Evolutionary conservation across 306 rosid species (phyloP).

Genomic region (Cicer arietinum): DNA sequence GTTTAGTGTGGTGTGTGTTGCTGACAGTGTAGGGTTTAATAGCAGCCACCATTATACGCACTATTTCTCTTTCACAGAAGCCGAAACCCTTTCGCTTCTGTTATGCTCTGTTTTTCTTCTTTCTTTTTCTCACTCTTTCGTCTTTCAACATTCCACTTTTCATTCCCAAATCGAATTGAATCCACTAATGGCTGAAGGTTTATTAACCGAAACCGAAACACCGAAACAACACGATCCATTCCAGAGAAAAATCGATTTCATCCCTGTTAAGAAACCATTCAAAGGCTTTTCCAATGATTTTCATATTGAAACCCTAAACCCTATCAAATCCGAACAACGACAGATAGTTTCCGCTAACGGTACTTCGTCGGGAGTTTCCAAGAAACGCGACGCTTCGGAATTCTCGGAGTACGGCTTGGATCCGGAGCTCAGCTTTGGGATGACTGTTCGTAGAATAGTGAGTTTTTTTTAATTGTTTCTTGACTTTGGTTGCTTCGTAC

Average conservation of each 20-base stretch:
- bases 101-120: slow-evolving; percentile 26
- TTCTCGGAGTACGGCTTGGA: slow-evolving; percentile 72
- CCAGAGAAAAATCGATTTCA: slow-evolving; percentile 60
- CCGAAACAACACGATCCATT: slow-evolving; percentile 39
- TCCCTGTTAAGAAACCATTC: slow-evolving; percentile 59
- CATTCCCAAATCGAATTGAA: not conserved
- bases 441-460: slow-evolving; percentile 81
- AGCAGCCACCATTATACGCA: slow-evolving; percentile 1
- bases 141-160: no score
- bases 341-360: slow-evolving; percentile 25
- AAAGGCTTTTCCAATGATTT: slow-evolving; percentile 71
- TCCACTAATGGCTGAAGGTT: slow-evolving; percentile 48
- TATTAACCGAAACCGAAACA: slow-evolving; percentile 27
- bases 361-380: slow-evolving; percentile 39
- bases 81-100: slow-evolving; percentile 39
- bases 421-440: slow-evolving; percentile 87
- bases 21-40: slow-evolving; percentile 74
- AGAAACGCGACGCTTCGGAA: slow-evolving; percentile 68
- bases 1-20: not conserved
- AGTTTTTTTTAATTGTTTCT: slow-evolving; percentile 42
- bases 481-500: not conserved
- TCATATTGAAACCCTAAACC: slow-evolving; percentile 80
- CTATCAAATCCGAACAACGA: slow-evolving; percentile 49
- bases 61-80: slow-evolving; percentile 55
- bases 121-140: not conserved